These are phyloP conservation scores for Rhizoclosmatium globosum DNA, from an alignment of 192 early-diverging fungal genomes.

Conservation along the genomic window DNA sequence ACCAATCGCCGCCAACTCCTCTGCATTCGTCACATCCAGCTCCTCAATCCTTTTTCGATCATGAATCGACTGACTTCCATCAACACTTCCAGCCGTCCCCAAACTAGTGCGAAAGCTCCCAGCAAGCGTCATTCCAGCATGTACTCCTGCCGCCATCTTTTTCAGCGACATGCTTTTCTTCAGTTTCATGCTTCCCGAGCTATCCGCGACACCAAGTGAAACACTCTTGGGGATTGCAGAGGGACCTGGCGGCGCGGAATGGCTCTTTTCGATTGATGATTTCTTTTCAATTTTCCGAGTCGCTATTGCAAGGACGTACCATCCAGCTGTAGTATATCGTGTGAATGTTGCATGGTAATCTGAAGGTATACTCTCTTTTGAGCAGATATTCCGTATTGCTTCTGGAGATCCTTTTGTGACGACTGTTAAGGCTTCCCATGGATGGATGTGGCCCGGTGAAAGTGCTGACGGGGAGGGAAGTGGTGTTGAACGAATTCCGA, in stretches of 20 bases:
- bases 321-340: conserved; percentile 51
- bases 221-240: not conserved
- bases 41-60: not conserved
- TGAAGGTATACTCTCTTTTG: conserved; percentile 41
- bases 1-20: conserved; percentile 42
- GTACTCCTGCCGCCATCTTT: not conserved
- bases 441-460: not conserved
- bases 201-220: not conserved
- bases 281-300: conserved; percentile 5
- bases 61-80: not conserved
- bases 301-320: conserved; percentile 57
- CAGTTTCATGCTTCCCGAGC: not conserved
- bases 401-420: conserved; percentile 57
- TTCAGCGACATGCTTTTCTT: not conserved
- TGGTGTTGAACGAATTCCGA: not conserved
- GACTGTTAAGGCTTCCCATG: conserved; percentile 36
- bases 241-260: not conserved
- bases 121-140: not conserved
- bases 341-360: conserved; percentile 40
- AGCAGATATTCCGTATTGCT: conserved; percentile 47
- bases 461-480: not conserved
- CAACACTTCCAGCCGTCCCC: not conserved
- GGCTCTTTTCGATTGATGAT: not conserved
- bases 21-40: conserved; percentile 19
- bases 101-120: not conserved